Evolutionary conservation across 352 stramenopile genomes (phyloP).

Genomic region (Lagenidium sp.): DNA sequence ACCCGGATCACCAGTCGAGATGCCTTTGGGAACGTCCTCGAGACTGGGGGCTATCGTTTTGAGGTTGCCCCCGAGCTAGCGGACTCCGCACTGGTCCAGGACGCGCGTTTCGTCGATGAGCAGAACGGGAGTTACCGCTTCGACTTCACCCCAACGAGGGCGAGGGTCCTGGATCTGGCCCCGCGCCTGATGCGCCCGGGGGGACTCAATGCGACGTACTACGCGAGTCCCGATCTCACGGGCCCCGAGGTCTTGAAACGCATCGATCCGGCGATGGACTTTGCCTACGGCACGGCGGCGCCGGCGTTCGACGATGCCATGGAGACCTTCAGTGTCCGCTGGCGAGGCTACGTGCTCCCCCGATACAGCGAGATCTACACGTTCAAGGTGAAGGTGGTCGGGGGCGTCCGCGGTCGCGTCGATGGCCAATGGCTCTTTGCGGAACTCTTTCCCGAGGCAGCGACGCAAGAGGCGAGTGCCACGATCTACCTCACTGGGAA

Average conservation of each 20-base stretch:
- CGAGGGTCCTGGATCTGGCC: neutral
- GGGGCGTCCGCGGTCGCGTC: conserved; percentile 23
- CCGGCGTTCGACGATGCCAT: conserved; percentile 24
- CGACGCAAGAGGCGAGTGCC: neutral
- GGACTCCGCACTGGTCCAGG: conserved; percentile 16
- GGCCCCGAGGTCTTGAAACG: conserved; percentile 18
- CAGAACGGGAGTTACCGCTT: conserved; percentile 15
- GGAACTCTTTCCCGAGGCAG: conserved; percentile 14
- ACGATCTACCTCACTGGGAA: conserved; percentile 19
- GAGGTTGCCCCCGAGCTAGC: conserved; percentile 16
- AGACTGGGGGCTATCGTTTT: conserved; percentile 41
- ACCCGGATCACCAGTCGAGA: conserved; percentile 37
- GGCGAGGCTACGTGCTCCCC: conserved; percentile 40
- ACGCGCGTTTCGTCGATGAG: conserved; percentile 24
- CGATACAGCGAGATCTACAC: conserved; percentile 47
- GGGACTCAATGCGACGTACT: conserved; percentile 51
- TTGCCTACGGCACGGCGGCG: conserved; percentile 34
- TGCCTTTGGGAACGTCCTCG: conserved; percentile 31
- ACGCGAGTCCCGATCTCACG: conserved; percentile 17
- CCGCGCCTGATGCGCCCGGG: conserved; percentile 29
- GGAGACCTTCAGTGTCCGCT: conserved; percentile 46
- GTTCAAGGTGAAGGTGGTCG: conserved; percentile 28
- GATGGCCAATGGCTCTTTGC: conserved; percentile 4
- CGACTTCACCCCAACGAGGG: conserved; percentile 9
- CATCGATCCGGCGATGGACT: conserved; percentile 25